Evolutionary conservation across 306 rosid genomes (phyloP).

Genomic region (Arachis stenosperma): DNA sequence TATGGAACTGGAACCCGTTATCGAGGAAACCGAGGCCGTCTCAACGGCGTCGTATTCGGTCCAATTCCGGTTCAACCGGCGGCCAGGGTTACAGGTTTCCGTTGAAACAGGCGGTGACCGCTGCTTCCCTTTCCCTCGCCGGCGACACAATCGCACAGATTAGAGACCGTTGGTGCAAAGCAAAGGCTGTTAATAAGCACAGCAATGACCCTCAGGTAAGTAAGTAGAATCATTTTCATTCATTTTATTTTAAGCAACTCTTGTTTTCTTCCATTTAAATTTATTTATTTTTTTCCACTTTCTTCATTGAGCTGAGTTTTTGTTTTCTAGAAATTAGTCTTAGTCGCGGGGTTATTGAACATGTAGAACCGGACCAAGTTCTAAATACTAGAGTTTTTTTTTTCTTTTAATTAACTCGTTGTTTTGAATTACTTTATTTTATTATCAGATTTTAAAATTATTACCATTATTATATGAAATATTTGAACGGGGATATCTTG

Average conservation of each 20-base stretch:
- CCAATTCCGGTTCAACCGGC: constrained; percentile 54
- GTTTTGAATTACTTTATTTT: neutral
- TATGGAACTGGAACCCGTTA: constrained; percentile 68
- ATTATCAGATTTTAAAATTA: too few relatives aligned
- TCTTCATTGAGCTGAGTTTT: too few relatives aligned
- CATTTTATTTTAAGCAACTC: neutral
- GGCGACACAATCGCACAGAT: constrained; percentile 63
- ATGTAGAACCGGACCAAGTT: too few relatives aligned
- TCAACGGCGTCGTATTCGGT: constrained; percentile 45
- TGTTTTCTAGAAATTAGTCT: too few relatives aligned
- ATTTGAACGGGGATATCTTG: too few relatives aligned
- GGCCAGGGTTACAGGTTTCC: constrained; percentile 67
- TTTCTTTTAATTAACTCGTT: neutral
- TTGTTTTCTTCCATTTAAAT: too few relatives aligned
- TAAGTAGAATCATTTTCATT: neutral
- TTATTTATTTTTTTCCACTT: too few relatives aligned
- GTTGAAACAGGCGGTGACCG: constrained; percentile 73
- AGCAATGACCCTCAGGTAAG: constrained; percentile 48
- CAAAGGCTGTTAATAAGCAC: constrained; percentile 30
- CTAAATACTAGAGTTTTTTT: too few relatives aligned
- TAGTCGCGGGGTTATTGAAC: too few relatives aligned
- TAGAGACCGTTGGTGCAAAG: constrained; percentile 45
- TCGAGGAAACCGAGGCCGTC: constrained; percentile 40
- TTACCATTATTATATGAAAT: too few relatives aligned
- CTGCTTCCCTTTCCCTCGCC: constrained; percentile 59